Evolutionary conservation across 768 basidiomycete genomes (phyloP), one percentile per base, ranked within the genome.

Genomic region (Macrolepiota fuliginosa): DNA sequence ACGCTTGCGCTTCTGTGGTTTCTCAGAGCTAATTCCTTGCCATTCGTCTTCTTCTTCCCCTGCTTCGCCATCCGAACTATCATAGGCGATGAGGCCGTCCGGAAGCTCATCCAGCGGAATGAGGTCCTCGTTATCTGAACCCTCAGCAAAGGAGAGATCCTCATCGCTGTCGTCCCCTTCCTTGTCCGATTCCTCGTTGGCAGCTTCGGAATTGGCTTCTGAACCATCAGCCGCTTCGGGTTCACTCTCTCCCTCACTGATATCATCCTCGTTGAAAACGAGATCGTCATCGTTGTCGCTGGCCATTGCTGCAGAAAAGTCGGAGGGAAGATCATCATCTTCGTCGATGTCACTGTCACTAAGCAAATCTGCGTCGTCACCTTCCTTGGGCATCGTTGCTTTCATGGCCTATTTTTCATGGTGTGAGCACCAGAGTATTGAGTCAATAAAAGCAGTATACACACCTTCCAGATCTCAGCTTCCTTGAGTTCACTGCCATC

Each of bases 401-500:
- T 92, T 86, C 92, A 96, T 96, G 0, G 85, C 94, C 94, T 97
- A 64, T 24, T 47, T 24, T 47, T 19, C 11, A 56, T 46, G 27
- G 46, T 13, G 37, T 29, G 55, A 15, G 27, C 64, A 32, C 55
- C 27, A 19, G 19, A n/a, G 15, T 25, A 62, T 54, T 11, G 24
- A 61, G 19, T 27, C 19, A 3, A 22, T 12, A 37, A 19, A 50
- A 24, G 46, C 11, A 47, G 49, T 13, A 45, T 36, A 45, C 19
- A 10, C 65, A 94, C 95, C 88, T 91, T 94, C 95, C 95, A 98
- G 17, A 96, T 83, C 67, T 91, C 91, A 0, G 76, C 80, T 32
- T 76, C 81, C 40, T 64, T 63, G 17, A 64, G 35, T 0, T 72
- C 76, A 3, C 74, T 74, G 42, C 19, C n/a, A 9, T 66, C 73